phyloP scores from a whole-genome alignment of 2,329 filamentous ascomycete species.

The Penicillium sp. region DNA sequence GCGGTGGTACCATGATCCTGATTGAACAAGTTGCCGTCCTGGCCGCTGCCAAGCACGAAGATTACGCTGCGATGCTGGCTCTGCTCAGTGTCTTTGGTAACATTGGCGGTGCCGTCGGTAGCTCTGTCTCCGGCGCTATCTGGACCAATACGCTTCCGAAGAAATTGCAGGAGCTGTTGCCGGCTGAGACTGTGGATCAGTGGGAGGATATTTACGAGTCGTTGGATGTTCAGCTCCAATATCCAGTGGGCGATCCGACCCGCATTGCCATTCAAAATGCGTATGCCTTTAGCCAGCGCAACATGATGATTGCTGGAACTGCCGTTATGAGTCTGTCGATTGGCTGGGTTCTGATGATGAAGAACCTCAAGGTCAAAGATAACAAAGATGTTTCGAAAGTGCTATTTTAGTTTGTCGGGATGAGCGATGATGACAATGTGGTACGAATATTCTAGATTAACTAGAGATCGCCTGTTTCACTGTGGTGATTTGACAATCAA shows the following conservation, averaged over 20 bases:
- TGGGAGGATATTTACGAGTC: slow-evolving; percentile 48
- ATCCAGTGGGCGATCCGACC: slow-evolving; percentile 27
- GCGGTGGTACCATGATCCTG: slow-evolving; percentile 56
- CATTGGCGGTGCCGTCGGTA: slow-evolving; percentile 57
- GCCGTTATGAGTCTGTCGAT: slow-evolving; percentile 45
- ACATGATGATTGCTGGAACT: slow-evolving; percentile 54
- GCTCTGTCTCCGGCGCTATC: slow-evolving; percentile 60
- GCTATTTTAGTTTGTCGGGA: background rate
- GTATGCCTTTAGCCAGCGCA: slow-evolving; percentile 53
- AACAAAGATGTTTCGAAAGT: slow-evolving; percentile 11
- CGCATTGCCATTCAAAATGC: slow-evolving; percentile 34
- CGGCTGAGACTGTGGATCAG: slow-evolving; percentile 32
- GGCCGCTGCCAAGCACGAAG: slow-evolving; percentile 56
- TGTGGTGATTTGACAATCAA: too few species aligned
- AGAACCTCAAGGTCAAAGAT: slow-evolving; percentile 48
- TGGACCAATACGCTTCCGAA: slow-evolving; percentile 60
- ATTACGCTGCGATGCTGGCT: slow-evolving; percentile 58
- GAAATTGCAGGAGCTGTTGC: slow-evolving; percentile 49
- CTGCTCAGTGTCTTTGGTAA: slow-evolving; percentile 57
- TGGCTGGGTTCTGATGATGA: slow-evolving; percentile 47
- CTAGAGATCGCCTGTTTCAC: too few species aligned
- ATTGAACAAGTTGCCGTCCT: slow-evolving; percentile 58
- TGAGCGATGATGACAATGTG: background rate
- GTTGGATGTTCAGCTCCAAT: slow-evolving; percentile 47
- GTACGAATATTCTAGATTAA: background rate